phyloP scores from a whole-genome alignment of 169 alveolate species.

The Condylostoma magnum region DNA sequence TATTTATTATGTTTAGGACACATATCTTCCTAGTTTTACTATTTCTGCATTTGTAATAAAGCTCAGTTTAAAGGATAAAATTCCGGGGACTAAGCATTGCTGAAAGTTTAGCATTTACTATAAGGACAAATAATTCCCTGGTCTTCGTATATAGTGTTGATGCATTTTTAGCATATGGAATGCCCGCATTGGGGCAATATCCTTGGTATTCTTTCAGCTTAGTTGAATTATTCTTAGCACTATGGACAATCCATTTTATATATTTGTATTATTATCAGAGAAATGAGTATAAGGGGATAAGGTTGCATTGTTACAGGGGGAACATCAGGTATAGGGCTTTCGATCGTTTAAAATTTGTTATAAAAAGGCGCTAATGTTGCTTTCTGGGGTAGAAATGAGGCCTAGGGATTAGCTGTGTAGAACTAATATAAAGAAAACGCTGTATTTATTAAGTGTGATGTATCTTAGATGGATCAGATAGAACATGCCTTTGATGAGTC shows the following conservation, averaged over 20 bases:
- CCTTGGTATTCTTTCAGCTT: conserved; percentile 22
- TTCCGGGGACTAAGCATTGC: neutral
- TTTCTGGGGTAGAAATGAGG: no score
- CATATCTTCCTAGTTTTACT: neutral
- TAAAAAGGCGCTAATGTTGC: no score
- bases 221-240: conserved; percentile 16
- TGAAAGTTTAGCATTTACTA: neutral
- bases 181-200: conserved; percentile 26
- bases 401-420: no score
- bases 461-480: no score
- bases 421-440: no score
- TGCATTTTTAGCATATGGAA: conserved; percentile 9
- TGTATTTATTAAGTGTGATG: no score
- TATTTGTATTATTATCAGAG: no score
- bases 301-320: no score
- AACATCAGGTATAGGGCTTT: no score
- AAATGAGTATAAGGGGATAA: no score
- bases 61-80: neutral
- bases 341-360: no score
- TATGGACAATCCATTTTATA: conserved; percentile 17
- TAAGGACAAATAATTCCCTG: neutral
- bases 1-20: conserved; percentile 15
- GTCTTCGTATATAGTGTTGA: neutral
- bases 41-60: neutral
- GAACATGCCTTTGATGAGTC: no score